A percentile compares a stretch with the other conserved stretches of the same genome.
Conservation (phyloP, 768 basidiomycete species). For the Rhodotorula paludigena region DNA sequence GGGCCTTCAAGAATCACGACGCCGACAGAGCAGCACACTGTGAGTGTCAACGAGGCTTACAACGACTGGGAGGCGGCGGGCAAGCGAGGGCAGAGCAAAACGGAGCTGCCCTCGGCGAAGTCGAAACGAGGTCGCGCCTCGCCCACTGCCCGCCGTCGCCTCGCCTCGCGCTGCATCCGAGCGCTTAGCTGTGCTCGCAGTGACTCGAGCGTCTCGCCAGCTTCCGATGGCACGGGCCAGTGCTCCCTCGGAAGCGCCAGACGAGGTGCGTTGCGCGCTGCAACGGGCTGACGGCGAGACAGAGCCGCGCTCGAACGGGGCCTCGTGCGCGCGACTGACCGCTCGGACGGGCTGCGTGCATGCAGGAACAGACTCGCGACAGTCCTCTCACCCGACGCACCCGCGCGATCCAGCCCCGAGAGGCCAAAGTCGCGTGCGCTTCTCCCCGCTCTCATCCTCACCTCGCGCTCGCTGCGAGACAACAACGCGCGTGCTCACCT, state of each 20-base stretch:
- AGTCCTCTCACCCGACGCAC: neutral
- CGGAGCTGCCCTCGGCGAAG: neutral
- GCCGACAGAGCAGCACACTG: no score
- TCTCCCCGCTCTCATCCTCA: neutral
- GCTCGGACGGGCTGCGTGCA: neutral
- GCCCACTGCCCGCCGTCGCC: neutral
- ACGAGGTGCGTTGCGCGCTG: constrained; percentile 4
- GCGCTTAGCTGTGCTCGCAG: constrained; percentile 13
- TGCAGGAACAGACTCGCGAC: neutral
- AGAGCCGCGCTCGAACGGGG: neutral
- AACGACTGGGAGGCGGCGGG: no score
- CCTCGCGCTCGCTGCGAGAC: neutral
- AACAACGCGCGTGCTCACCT: neutral
- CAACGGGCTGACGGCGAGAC: neutral
- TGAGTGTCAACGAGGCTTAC: no score
- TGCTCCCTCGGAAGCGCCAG: neutral
- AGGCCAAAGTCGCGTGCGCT: constrained; percentile 22
- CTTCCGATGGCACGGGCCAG: neutral
- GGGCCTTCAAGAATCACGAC: no score
- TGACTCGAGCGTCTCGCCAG: rapidly evolving
- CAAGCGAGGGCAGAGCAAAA: no score
- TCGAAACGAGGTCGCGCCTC: no score
- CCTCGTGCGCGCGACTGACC: neutral
- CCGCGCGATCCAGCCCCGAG: constrained; percentile 1
- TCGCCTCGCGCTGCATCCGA: constrained; percentile 7